phyloP scores from a whole-genome alignment of 441 rosid genomes.

The Jatropha podagrica region DNA sequence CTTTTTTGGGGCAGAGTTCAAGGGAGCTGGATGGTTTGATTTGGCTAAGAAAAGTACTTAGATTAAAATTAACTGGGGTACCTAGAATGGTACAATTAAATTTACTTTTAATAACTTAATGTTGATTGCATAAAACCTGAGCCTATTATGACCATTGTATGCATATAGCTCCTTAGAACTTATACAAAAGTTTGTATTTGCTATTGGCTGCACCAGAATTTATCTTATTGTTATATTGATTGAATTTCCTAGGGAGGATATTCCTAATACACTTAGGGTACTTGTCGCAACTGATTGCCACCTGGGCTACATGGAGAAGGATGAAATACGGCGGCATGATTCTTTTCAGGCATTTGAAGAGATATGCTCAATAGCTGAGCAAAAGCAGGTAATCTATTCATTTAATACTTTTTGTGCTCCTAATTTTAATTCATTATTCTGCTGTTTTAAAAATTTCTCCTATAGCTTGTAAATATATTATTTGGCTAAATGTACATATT shows the following conservation, averaged over 20 bases:
- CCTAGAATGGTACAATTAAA: neutral
- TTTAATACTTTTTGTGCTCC: neutral
- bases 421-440: neutral
- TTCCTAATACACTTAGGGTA: conserved; percentile 56
- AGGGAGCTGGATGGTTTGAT: neutral
- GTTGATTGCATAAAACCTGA: neutral
- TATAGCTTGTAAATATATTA: neutral
- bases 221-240: neutral
- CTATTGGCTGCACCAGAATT: neutral
- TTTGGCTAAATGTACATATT: neutral
- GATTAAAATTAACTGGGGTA: neutral
- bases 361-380: conserved; percentile 86
- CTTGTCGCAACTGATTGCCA: conserved; percentile 97
- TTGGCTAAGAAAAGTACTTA: neutral
- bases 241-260: conserved; percentile 54
- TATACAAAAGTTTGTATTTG: neutral
- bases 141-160: neutral
- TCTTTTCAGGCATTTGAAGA: conserved; percentile 95
- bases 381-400: conserved; percentile 58
- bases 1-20: neutral
- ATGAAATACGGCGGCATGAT: conserved; percentile 90
- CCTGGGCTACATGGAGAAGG: conserved; percentile 97
- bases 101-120: neutral
- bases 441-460: neutral
- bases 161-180: neutral